Base-by-base conservation (phyloP, 106 monocot genomes). In the Alisma plantagoaquatica region DNA sequence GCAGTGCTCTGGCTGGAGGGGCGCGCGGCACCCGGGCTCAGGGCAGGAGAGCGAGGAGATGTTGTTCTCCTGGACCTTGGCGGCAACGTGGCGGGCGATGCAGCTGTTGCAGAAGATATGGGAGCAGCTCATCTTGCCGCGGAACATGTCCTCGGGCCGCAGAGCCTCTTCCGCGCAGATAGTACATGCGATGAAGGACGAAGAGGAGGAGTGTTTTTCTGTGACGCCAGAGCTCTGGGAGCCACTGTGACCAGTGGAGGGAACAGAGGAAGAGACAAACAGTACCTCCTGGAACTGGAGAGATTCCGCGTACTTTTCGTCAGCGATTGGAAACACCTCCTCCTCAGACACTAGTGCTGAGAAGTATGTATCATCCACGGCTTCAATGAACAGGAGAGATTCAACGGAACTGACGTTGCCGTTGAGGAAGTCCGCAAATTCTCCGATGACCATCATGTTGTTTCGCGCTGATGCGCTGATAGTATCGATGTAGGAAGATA, bases 301-400 rank as follows among this genome's bases (percentile, higher is more conserved):
- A 29, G 61, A 61, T 7, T 9, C 31, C 0, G 82, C 82, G 27
- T 77, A 77, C 23, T 44, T 77, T 43, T 77, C 76, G 53, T 77
- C 82, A 10, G 76, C 72, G 3, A 82, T 77, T 4, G 76, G 76
- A 33, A 70, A 45, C 53, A 69, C 30, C 8, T 57, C 45, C 0
- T 68, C 64, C 2, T 65, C 65, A 41, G 50, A 42, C 4, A 52
- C 35, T 3, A 82, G 70, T 0, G 56, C 64, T 3, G 56, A 73
- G 76, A 82, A 70, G 65, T 82, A 77, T 57, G 77, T 27, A 22
- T 77, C 82, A 53, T 81, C 81, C n/a, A n/a, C n/a, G n/a, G n/a
- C n/a, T n/a, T n/a, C n/a, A n/a, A n/a, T n/a, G n/a, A n/a, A n/a
- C n/a, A n/a, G n/a, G n/a, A n/a, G n/a, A n/a, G n/a, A n/a, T n/a